Percentiles rank a stretch among this genome's conserved stretches.
These are phyloP conservation scores for Rosa chinensis DNA, from an alignment of 306 rosid genomes.

Conservation along the genomic window DNA sequence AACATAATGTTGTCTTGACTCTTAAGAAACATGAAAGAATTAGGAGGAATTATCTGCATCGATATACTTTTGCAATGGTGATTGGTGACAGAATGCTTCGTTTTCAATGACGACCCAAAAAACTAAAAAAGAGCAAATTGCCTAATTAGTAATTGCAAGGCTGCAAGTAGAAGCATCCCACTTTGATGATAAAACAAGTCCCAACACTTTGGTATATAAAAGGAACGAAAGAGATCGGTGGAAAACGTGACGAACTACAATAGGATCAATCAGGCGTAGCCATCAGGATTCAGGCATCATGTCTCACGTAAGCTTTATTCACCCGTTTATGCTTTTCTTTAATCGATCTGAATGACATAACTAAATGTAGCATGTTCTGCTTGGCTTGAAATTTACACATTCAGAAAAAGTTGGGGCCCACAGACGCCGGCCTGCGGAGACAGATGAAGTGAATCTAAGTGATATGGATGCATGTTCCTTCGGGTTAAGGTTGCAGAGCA, in stretches of 20 bases:
- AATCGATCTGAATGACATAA: neutral
- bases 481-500: conserved; percentile 1
- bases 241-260: neutral
- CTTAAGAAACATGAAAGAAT: neutral
- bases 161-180: neutral
- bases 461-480: neutral
- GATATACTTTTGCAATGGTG: neutral
- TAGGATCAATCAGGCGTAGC: neutral
- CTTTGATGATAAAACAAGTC: conserved; percentile 1
- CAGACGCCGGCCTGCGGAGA: neutral
- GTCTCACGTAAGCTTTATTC: neutral
- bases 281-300: conserved; percentile 5
- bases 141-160: neutral
- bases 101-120: neutral
- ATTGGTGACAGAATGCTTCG: neutral
- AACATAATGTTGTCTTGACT: neutral
- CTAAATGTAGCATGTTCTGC: neutral
- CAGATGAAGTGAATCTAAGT: conserved; percentile 3
- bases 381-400: neutral
- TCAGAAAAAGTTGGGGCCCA: neutral
- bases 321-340: neutral
- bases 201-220: neutral
- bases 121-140: neutral
- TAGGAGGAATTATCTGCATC: neutral
- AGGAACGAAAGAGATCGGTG: neutral